A percentile compares a stretch with the other conserved stretches of the same genome.
phyloP scores from a whole-genome alignment of 371 early-diverging fungal genomes.

The Circinella umbellata region DNA sequence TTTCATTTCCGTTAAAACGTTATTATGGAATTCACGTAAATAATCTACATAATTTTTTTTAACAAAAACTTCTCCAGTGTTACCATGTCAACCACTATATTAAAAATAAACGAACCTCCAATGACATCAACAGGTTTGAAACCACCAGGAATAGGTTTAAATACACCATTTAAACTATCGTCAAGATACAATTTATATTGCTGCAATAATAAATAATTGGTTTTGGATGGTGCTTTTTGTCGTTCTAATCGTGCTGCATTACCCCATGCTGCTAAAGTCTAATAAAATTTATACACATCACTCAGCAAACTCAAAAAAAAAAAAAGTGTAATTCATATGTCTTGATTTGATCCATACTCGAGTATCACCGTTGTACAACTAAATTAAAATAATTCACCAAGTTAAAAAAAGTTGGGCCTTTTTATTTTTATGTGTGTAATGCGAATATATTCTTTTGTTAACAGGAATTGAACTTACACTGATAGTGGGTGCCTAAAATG shows the following conservation, averaged over 20 bases:
- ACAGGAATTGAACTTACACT: conserved; percentile 37
- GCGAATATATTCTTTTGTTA: too few species aligned
- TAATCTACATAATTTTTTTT: conserved; percentile 37
- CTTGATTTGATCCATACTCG: neutral
- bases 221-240: conserved; percentile 21
- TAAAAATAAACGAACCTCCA: conserved; percentile 34
- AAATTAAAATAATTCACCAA: conserved; percentile 2
- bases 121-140: conserved; percentile 51
- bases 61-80: neutral
- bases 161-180: conserved; percentile 45
- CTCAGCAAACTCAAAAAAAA: neutral
- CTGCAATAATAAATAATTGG: conserved; percentile 37
- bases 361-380: conserved; percentile 21
- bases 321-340: neutral
- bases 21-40: conserved; percentile 52
- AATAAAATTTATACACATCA: neutral
- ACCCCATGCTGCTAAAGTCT: conserved; percentile 49
- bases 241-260: conserved; percentile 39
- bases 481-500: conserved; percentile 41
- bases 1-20: conserved; percentile 53
- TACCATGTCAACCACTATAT: neutral
- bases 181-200: conserved; percentile 63
- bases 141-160: conserved; percentile 52
- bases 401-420: too few species aligned
- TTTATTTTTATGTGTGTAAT: neutral